Percentiles rank a stretch among this genome's conserved stretches.
phyloP scores from a whole-genome alignment of 1,284 basidiomycete species.

The Omphalotus olearius region DNA sequence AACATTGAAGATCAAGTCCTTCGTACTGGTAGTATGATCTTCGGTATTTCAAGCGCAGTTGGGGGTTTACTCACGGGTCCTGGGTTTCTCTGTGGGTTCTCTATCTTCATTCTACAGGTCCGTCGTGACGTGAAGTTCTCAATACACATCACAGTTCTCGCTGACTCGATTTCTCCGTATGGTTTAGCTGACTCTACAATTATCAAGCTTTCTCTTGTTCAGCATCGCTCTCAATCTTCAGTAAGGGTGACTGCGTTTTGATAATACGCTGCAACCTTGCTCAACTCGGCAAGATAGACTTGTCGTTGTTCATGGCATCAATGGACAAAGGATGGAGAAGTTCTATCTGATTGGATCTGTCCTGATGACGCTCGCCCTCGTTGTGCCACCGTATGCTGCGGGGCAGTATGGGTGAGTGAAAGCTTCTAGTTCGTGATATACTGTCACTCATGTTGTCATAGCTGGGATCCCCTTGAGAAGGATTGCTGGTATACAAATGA shows the following conservation, averaged over 20 bases:
- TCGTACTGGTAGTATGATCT: conserved; percentile 15
- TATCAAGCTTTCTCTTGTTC: conserved; percentile 20
- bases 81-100: conserved; percentile 19
- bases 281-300: conserved; percentile 13
- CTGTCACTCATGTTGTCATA: not conserved
- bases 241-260: conserved; percentile 9
- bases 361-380: conserved; percentile 13
- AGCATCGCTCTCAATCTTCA: conserved; percentile 20
- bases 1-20: not conserved
- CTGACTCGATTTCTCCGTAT: not conserved
- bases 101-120: conserved; percentile 19
- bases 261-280: too few relatives aligned
- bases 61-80: conserved; percentile 16
- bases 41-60: conserved; percentile 18
- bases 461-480: conserved; percentile 20
- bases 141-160: not conserved
- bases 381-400: conserved; percentile 20
- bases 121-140: not conserved
- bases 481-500: conserved; percentile 23
- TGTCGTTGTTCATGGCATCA: conserved; percentile 19
- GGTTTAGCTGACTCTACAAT: conserved; percentile 17
- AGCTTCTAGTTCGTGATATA: not conserved
- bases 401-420: conserved; percentile 20
- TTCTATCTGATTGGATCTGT: conserved; percentile 18
- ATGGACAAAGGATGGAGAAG: conserved; percentile 20